Base-by-base conservation (phyloP, 352 stramenopile genomes). In the Globisporangium abappressorium region DNA sequence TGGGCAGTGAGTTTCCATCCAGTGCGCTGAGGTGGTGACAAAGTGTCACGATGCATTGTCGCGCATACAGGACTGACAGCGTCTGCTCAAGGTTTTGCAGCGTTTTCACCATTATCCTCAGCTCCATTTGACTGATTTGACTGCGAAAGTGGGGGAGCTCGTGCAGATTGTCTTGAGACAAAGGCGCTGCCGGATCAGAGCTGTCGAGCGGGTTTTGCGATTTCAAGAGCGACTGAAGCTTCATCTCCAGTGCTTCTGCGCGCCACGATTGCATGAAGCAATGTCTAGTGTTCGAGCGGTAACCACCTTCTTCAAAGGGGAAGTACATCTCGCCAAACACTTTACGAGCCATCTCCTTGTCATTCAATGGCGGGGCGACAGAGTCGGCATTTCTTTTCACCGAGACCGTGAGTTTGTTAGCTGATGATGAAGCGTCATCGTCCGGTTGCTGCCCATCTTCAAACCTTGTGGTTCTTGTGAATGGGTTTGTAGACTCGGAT, bases 311-410 rank as follows among this genome's bases (percentile, higher is more conserved):
- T 73, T 95, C 84, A 58, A 95, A 90, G 7, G 87, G 87, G 30
- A 94, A 95, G 41, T 95, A 94, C 80, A 90, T 93, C 61, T 95
- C 87, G 1, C 81, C 87, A 79, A 95, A 95, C 3, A 93, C 73
- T 66, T 93, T 94, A 20, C 87, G 78, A 1, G 77, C 85, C 79
- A 82, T 93, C 70, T 95, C 87, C 68, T 93, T 93, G 51, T 93
- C 86, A n/a, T 80, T 90, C 4, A 92, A 47, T 5, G 63, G 66
- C 8, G 75, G 77, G 3, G 33, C 47, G 15, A 33, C 22, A 26
- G 18, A 57, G 20, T 26, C 38, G 1, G 1, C 28, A 7, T 20
- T 54, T 9, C 5, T 24, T 54, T 54, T 64, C 11, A 11, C 28
- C 36, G 34, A 54, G 20, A 15, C 34, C 24, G 5, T 18, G 26